Base-by-base conservation (phyloP, 1,139 yeast species). In the Protomyces pachydermus region DNA sequence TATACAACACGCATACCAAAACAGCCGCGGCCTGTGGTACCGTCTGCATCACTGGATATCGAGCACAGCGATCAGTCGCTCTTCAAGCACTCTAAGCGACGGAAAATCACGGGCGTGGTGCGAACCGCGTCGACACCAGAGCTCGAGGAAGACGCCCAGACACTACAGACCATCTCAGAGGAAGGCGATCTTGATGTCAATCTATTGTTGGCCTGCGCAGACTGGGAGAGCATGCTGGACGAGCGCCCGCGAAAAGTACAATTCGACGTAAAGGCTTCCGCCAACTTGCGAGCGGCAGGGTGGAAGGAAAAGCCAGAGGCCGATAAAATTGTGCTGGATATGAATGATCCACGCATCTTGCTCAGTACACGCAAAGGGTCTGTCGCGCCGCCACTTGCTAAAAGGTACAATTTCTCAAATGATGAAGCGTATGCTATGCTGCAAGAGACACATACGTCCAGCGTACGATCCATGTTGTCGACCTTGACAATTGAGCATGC, bases 391-490 rank as follows among this genome's bases (percentile, higher is more conserved):
- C 38, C 39, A 20, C 12, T 42, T 12, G 42, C 46, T 20, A 37
- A 14, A 12, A 80, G 58, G 69, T 91, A 88, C 75, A 88, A 89
- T 72, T 81, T 91, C 48, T 91, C 97, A 9, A 95, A 95, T 74
- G 98, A 95, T 74, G 81, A 83, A 54, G 88, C 87, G 56, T 95
- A 95, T 73, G 96, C 89, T 66, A 76, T 87, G 65, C 79, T 95
- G 71, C 88, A 87, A 72, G 88, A 85, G 68, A 91, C 91, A 70
- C 91, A 91, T 73, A 95, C 90, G 72, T 86, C 96, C 56, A 91
- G 90, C 77, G 90, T 93, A 45, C 85, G 99, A 74, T 86, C 96
- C 4, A 95, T 96, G 23, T 86, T 95, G 71, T 96, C 98, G 65
- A 90, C 93, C 69, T 79, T 95, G 68, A 86, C 83, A 65, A 91